Evolutionary conservation across 1,139 yeast genomes (phyloP), one percentile per base, ranked within the genome.

Genomic region (Dujonia santamariae): DNA sequence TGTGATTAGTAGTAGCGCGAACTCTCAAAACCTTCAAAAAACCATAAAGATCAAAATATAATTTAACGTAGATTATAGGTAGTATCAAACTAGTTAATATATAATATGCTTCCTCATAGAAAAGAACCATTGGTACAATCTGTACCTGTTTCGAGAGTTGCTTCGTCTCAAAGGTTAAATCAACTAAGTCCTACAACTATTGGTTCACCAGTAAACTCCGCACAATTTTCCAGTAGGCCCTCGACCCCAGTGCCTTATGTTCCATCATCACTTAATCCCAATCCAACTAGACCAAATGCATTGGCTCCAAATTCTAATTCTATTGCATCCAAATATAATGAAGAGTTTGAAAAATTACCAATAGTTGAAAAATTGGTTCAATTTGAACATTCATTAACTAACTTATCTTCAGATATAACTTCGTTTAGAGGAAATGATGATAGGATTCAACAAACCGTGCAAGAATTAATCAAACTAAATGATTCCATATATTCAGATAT

Each of bases 381-480:
- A 17, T 56, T 64, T 31, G 72, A 64, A 36, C 26, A 37, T 5
- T 39, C 47, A 1, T 45, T 66, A 26, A 46, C 46, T 8, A 43
- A 40, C 9, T 45, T 66, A 9, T 54, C 70, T 2, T 42, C 45
- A 17, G 57, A 57, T 21, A 54, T 69, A 14, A 50, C 67, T 1
- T 53, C 66, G 2, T 69, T 57, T 44, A 52, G 61, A 37, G 69
- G 61, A 3, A 59, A 54, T 6, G 69, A 62, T 4, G 60, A 54
- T 6, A 56, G 56, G 11, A 39, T 69, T 8, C 52, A 48, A 4
- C 31, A 39, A 2, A 48, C 50, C 4, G 54, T 68, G 5, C 45
- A 47, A n/a, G 36, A 46, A 3, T 53, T 69, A 34, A 55, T 68
- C 16, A 41, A 47, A 3, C 47, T 54, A 12, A 64, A 63, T 41